These are phyloP conservation scores for Syzygium aqueum DNA, from an alignment of 345 rosid species.

Conservation along the genomic window DNA sequence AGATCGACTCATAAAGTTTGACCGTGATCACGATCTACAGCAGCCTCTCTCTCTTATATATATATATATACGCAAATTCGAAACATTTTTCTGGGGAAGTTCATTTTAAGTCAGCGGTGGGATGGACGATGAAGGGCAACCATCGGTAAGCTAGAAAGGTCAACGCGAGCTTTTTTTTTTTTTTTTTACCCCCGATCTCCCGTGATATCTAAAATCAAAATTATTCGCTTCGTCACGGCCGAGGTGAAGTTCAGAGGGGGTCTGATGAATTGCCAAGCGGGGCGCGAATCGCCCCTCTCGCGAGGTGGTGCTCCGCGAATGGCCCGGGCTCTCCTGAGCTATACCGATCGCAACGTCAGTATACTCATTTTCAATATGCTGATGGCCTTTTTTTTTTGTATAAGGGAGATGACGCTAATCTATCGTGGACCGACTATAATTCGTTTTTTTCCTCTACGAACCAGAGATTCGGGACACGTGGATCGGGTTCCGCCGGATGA, in stretches of 20 bases:
- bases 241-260: neutral
- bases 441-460: neutral
- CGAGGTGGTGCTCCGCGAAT: neutral
- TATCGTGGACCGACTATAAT: neutral
- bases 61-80: neutral
- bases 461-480: fast-evolving
- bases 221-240: fast-evolving
- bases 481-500: fast-evolving
- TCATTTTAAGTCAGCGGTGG: neutral
- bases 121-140: neutral
- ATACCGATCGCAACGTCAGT: fast-evolving
- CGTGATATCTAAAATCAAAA: neutral
- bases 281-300: neutral
- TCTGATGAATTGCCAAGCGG: neutral
- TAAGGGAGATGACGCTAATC: neutral
- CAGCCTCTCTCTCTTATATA: neutral
- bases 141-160: neutral
- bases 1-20: neutral
- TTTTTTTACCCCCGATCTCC: neutral
- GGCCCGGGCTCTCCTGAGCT: neutral
- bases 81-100: neutral
- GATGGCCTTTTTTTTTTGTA: neutral
- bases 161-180: neutral
- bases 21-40: neutral
- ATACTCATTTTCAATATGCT: neutral